Conservation (phyloP, 495 filamentous ascomycete genomes). For the Talaromyces borbonicus region DNA sequence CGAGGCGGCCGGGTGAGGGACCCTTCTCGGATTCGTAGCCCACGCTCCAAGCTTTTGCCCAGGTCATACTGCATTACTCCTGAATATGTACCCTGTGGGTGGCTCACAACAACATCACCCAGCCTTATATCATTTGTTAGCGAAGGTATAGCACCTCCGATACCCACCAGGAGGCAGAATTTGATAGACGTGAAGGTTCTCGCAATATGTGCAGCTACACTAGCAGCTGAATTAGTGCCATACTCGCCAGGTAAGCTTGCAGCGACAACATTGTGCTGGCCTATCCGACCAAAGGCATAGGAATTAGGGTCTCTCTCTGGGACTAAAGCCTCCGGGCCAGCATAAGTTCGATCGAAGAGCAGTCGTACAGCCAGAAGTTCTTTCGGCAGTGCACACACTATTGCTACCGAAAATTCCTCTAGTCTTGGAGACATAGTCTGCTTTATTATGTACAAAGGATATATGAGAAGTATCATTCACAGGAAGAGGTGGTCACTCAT, state of each 20-base stretch:
- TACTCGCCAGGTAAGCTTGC: constrained; percentile 27
- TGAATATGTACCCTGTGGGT: constrained; percentile 10
- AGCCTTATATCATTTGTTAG: constrained; percentile 20
- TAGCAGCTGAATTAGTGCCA: constrained; percentile 28
- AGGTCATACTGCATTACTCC: constrained; percentile 18
- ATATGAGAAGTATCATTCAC: too few relatives aligned
- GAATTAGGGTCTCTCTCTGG: constrained; percentile 16
- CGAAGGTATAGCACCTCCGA: constrained; percentile 18
- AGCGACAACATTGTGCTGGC: constrained; percentile 35
- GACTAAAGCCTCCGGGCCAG: constrained; percentile 12
- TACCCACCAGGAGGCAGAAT: constrained; percentile 36
- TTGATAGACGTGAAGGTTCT: constrained; percentile 30
- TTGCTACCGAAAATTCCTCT: constrained; percentile 20
- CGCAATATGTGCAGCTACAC: constrained; percentile 25
- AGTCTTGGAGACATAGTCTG: too few relatives aligned
- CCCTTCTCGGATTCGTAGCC: constrained; percentile 13
- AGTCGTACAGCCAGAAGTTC: constrained; percentile 15
- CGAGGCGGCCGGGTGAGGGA: constrained; percentile 13
- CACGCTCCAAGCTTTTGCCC: constrained; percentile 6
- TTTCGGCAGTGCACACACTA: constrained; percentile 17
- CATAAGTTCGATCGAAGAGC: too few relatives aligned
- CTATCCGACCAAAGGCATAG: constrained; percentile 23
- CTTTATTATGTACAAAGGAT: too few relatives aligned
- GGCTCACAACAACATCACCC: constrained; percentile 31
- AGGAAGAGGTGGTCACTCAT: too few relatives aligned